Conservation (phyloP, 2,329 filamentous ascomycete species). For the Dryadomyces quercus-mongolicae region DNA sequence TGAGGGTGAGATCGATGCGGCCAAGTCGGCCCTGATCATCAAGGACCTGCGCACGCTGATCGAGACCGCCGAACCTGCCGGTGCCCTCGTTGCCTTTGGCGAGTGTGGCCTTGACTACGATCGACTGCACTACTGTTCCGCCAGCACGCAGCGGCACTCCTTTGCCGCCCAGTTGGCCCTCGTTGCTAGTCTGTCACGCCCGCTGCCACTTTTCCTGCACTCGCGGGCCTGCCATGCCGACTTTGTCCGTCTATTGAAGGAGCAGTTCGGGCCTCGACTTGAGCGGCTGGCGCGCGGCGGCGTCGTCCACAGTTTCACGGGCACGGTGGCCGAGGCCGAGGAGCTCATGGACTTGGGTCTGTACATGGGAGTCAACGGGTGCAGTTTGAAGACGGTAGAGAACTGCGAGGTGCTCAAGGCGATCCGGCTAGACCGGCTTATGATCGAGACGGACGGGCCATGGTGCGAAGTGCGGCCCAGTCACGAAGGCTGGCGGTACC, state of each 20-base stretch:
- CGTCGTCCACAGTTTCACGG: conserved; percentile 92
- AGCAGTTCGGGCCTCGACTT: conserved; percentile 42
- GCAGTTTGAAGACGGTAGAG: conserved; percentile 86
- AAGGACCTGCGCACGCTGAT: conserved; percentile 53
- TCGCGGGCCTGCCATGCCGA: conserved; percentile 77
- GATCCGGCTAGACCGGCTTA: conserved; percentile 66
- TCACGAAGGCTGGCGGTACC: conserved; percentile 71
- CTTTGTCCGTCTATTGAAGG: conserved; percentile 61
- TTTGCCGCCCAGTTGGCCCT: conserved; percentile 76
- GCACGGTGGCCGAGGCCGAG: conserved; percentile 71
- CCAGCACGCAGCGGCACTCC: conserved; percentile 68
- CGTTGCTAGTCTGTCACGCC: conserved; percentile 47
- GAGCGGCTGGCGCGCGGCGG: conserved; percentile 56
- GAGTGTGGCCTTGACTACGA: conserved; percentile 97
- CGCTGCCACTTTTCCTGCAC: conserved; percentile 84
- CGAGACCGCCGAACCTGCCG: conserved; percentile 35
- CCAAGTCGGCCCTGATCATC: conserved; percentile 38
- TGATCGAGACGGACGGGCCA: conserved; percentile 94
- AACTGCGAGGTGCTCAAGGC: conserved; percentile 76
- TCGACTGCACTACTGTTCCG: conserved; percentile 69
- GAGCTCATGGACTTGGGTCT: conserved; percentile 69
- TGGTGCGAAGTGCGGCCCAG: conserved; percentile 92
- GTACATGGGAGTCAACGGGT: conserved; percentile 92
- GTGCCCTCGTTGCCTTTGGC: conserved; percentile 65
- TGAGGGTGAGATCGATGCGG: conserved; percentile 28